Evolutionary conservation across 1,284 basidiomycete species (phyloP).

Genomic region (Irpex lacteus): DNA sequence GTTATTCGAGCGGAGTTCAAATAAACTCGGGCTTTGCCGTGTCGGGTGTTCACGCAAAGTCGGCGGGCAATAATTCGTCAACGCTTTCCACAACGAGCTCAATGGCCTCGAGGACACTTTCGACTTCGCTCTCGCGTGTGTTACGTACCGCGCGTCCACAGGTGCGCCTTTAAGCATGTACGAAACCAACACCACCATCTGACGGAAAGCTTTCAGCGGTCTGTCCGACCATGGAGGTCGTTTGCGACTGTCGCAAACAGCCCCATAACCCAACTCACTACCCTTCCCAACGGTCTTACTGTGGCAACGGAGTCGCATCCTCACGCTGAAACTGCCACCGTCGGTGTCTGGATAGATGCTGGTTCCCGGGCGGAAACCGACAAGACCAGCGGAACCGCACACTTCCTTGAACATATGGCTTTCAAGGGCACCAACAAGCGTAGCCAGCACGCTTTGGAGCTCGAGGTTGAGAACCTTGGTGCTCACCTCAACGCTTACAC

Average conservation of each 20-base stretch:
- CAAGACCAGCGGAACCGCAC: slow-evolving; percentile 93
- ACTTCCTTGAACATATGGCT: slow-evolving; percentile 99
- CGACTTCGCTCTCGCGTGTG: slow-evolving; percentile 55
- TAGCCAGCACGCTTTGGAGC: slow-evolving; percentile 89
- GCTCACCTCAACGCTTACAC: slow-evolving; percentile 99
- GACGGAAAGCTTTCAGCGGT: slow-evolving; percentile 23
- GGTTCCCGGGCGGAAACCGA: slow-evolving; percentile 96
- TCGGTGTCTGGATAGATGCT: slow-evolving; percentile 99
- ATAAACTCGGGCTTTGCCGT: neutral
- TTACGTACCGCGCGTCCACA: slow-evolving; percentile 55
- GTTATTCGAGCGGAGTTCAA: neutral
- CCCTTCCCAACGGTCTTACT: slow-evolving; percentile 90
- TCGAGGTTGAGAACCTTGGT: slow-evolving; percentile 98
- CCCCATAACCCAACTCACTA: slow-evolving; percentile 85
- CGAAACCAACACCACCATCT: neutral
- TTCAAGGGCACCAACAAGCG: slow-evolving; percentile 94
- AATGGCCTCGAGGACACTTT: slow-evolving; percentile 69
- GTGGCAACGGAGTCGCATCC: slow-evolving; percentile 91
- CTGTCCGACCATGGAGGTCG: slow-evolving; percentile 46
- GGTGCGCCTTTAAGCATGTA: slow-evolving; percentile 28
- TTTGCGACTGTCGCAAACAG: slow-evolving; percentile 74
- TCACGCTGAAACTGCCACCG: slow-evolving; percentile 95
- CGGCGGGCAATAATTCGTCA: slow-evolving; percentile 10
- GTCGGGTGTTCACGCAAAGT: neutral
- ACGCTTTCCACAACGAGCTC: slow-evolving; percentile 28